phyloP scores from a whole-genome alignment of 2,329 filamentous ascomycete species.

The Sclerotiophoma versabilis region DNA sequence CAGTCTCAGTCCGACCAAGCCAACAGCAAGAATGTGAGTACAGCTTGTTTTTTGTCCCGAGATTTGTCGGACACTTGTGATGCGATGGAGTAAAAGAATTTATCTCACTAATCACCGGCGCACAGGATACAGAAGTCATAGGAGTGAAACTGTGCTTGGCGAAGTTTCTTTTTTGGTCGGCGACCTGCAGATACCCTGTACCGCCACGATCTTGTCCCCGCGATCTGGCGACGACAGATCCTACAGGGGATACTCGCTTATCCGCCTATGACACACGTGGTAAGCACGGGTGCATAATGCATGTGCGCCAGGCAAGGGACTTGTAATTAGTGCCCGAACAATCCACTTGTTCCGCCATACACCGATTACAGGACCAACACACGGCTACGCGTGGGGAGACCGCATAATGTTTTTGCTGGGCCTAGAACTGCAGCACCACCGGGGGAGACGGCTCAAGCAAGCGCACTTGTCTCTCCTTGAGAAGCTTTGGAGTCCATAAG shows the following conservation, averaged over 20 bases:
- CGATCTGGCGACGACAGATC: conserved; percentile 22
- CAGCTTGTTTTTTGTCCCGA: neutral
- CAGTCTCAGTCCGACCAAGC: neutral
- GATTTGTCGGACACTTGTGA: neutral
- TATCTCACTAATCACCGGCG: neutral
- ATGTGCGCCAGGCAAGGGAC: conserved; percentile 13
- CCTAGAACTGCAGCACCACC: conserved; percentile 16
- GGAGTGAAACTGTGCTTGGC: conserved; percentile 5
- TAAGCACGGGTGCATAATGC: conserved; percentile 6
- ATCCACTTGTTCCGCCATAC: conserved; percentile 11
- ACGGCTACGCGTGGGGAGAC: neutral
- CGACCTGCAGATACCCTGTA: conserved; percentile 15
- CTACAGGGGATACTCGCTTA: conserved; percentile 14
- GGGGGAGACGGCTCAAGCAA: conserved; percentile 17
- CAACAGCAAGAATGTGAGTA: neutral
- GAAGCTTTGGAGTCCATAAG: conserved; percentile 2
- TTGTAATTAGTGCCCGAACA: conserved; percentile 5
- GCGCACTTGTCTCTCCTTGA: conserved; percentile 14
- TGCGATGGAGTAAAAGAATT: neutral
- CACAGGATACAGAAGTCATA: neutral
- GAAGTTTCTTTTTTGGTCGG: conserved; percentile 18
- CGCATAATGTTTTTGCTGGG: conserved; percentile 17
- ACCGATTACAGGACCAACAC: conserved; percentile 14
- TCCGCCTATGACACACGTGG: conserved; percentile 21
- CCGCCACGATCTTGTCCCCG: conserved; percentile 21